Evolutionary conservation across 1,139 yeast species (phyloP).

Genomic region (Pichia sp.): DNA sequence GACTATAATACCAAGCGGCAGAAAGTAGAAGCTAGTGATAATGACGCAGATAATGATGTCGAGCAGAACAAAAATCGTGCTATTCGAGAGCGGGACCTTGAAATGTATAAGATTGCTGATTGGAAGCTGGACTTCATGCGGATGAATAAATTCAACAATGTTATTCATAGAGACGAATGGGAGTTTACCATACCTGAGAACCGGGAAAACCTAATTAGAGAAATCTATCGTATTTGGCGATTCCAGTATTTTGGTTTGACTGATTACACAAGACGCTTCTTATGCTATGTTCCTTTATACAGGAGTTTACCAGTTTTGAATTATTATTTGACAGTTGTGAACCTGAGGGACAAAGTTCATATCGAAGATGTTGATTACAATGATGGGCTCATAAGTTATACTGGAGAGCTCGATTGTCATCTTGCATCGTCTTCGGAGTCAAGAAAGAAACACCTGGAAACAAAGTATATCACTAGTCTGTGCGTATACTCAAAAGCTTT

Average conservation of each 20-base stretch:
- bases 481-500: no score
- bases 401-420: no score
- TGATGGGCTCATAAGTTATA: no score
- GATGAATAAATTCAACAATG: conserved; percentile 1
- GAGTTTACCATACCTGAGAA: conserved; percentile 7
- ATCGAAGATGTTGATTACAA: no score
- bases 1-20: neutral
- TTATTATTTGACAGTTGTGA: no score
- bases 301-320: neutral
- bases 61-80: neutral
- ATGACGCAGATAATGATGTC: no score
- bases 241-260: conserved; percentile 3
- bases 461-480: no score
- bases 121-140: conserved; percentile 3
- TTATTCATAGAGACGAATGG: conserved; percentile 8
- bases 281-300: neutral
- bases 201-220: conserved; percentile 3
- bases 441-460: no score
- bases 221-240: conserved; percentile 11
- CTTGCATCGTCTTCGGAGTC: no score
- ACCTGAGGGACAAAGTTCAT: no score
- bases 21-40: no score
- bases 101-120: neutral
- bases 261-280: neutral
- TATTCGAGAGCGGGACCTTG: neutral